Evolutionary conservation across 768 basidiomycete species (phyloP).

Genomic region (Rhizopogon vinicolor): DNA sequence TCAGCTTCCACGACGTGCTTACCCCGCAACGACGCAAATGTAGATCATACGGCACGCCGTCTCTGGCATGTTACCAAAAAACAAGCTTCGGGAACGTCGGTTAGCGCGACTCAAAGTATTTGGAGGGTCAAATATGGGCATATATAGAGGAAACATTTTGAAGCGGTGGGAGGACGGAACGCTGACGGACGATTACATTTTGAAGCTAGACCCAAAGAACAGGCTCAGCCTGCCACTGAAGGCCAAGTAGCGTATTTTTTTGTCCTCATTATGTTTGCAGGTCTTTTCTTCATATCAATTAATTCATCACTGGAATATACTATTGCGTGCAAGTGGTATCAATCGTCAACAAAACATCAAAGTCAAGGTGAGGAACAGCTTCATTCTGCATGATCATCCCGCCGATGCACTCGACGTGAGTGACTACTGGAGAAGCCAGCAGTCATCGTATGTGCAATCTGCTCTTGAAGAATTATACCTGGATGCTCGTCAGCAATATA

Average conservation of each 20-base stretch:
- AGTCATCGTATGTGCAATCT: slow-evolving; percentile 36
- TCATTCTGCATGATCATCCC: neutral
- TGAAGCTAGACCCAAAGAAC: slow-evolving; percentile 21
- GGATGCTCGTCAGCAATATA: neutral
- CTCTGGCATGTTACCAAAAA: slow-evolving; percentile 98
- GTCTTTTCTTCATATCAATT: slow-evolving; percentile 1
- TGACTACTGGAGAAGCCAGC: neutral
- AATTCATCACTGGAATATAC: neutral
- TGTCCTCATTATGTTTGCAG: slow-evolving; percentile 1
- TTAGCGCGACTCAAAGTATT: slow-evolving; percentile 89
- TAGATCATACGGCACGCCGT: slow-evolving; percentile 96
- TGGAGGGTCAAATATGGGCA: slow-evolving; percentile 71
- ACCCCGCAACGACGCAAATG: neutral
- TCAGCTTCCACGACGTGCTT: neutral
- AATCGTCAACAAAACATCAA: neutral
- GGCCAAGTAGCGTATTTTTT: slow-evolving; percentile 10
- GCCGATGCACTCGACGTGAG: neutral
- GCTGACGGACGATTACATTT: slow-evolving; percentile 37
- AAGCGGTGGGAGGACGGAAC: slow-evolving; percentile 84
- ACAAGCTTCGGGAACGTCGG: slow-evolving; percentile 87
- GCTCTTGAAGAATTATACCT: slow-evolving; percentile 72
- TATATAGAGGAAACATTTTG: slow-evolving; percentile 71
- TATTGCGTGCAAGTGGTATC: neutral
- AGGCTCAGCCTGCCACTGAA: neutral
- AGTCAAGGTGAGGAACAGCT: neutral